phyloP scores from a whole-genome alignment of 2,329 filamentous ascomycete genomes.

The Metarhizium guizhouense region DNA sequence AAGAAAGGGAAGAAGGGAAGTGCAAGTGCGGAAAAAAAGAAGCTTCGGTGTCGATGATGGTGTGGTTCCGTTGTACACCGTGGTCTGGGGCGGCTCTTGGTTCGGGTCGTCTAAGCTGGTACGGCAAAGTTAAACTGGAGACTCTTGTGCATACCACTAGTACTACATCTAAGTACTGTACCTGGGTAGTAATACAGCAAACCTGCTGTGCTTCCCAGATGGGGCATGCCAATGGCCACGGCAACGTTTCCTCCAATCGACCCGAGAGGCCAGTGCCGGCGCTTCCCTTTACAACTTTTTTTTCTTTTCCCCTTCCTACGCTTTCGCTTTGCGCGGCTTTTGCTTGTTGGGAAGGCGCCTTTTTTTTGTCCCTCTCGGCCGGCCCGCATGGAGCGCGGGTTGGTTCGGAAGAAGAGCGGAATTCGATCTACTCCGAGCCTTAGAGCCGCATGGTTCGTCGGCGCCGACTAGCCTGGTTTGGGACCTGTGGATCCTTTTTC shows the following conservation, averaged over 20 bases:
- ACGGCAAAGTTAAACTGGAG: neutral
- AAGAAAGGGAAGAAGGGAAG: neutral
- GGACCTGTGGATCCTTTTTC: neutral
- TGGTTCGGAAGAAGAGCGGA: constrained; percentile 11
- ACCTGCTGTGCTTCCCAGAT: too few species aligned
- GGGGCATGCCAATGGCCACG: neutral
- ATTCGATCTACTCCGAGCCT: constrained; percentile 15
- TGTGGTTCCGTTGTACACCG: neutral
- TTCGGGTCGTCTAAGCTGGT: neutral
- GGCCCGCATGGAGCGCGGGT: neutral
- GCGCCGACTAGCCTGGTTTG: neutral
- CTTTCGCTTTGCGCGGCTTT: neutral
- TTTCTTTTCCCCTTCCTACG: neutral
- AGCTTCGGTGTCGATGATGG: constrained; percentile 4
- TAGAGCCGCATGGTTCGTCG: constrained; percentile 1
- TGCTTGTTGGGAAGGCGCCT: neutral
- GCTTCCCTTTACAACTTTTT: constrained; percentile 1
- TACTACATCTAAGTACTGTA: neutral
- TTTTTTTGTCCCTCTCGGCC: neutral
- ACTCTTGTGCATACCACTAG: neutral
- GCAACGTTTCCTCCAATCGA: constrained; percentile 5
- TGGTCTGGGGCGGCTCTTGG: neutral
- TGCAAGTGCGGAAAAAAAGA: constrained; percentile 1
- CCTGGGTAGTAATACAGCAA: too few species aligned
- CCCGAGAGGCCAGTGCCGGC: neutral